phyloP scores from a whole-genome alignment of 345 rosid species.

The Citrus medica region DNA sequence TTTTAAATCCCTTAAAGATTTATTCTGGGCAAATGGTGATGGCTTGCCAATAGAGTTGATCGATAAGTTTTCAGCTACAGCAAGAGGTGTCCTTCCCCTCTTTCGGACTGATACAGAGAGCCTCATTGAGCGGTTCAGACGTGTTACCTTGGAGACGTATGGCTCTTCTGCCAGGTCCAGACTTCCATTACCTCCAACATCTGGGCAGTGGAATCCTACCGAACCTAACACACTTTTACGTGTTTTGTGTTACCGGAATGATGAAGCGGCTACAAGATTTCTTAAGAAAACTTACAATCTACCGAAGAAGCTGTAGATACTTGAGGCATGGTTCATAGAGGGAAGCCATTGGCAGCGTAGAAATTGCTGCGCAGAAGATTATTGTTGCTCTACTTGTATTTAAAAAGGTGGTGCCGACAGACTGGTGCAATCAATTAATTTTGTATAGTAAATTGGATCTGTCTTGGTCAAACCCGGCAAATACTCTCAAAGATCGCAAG shows the following conservation, averaged over 20 bases:
- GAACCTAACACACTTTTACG: conserved; percentile 90
- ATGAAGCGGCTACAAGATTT: conserved; percentile 75
- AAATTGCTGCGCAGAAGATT: background rate
- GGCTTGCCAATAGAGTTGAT: conserved; percentile 80
- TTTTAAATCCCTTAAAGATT: conserved; percentile 78
- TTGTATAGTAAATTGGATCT: conserved; percentile 19
- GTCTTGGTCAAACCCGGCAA: background rate
- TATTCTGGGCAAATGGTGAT: conserved; percentile 95
- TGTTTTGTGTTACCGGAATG: conserved; percentile 82
- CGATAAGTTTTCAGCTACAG: conserved; percentile 65
- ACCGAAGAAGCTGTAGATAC: conserved; percentile 61
- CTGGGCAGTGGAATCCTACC: conserved; percentile 87
- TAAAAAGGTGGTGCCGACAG: background rate
- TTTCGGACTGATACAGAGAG: conserved; percentile 77
- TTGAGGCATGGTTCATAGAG: conserved; percentile 1
- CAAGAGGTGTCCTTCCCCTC: conserved; percentile 71
- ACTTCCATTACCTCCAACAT: conserved; percentile 84
- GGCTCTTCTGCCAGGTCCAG: conserved; percentile 80
- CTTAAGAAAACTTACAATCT: conserved; percentile 86
- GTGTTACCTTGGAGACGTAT: conserved; percentile 63
- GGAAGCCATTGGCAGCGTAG: conserved; percentile 15
- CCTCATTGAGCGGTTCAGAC: conserved; percentile 77
- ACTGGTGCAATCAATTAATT: conserved; percentile 1
- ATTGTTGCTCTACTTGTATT: conserved; percentile 5
- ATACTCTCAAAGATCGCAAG: background rate